Conservation (phyloP, 1,284 basidiomycete genomes). For the Ustilago loliicola region DNA sequence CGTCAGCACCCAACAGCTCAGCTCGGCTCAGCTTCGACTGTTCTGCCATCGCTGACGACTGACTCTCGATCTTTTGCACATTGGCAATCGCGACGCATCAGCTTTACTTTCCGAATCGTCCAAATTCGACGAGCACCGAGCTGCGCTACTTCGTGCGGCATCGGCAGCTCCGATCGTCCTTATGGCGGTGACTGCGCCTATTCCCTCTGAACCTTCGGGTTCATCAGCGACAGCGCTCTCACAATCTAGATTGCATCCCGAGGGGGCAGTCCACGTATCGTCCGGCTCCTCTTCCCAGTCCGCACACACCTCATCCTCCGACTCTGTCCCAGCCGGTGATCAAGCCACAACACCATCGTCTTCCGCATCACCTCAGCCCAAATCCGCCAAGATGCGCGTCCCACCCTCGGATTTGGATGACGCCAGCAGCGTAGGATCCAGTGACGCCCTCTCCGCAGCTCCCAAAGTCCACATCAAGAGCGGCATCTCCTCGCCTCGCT, state of each 20-base stretch:
- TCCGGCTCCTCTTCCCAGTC: conserved; percentile 37
- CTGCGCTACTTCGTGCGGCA: conserved; percentile 9
- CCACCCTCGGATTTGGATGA: conserved; percentile 39
- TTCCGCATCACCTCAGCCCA: conserved; percentile 29
- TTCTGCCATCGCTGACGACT: neutral
- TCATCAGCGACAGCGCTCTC: conserved; percentile 12
- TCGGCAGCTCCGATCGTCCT: conserved; percentile 2
- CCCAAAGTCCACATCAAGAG: conserved; percentile 52
- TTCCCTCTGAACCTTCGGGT: conserved; percentile 14
- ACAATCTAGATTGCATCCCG: conserved; percentile 13
- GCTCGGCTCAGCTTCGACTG: neutral
- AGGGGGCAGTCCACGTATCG: conserved; percentile 20
- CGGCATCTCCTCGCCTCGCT: conserved; percentile 51
- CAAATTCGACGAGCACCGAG: conserved; percentile 1
- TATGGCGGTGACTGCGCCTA: conserved; percentile 21
- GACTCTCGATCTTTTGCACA: neutral
- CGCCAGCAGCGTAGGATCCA: conserved; percentile 46
- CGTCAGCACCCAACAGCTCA: neutral
- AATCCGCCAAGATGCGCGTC: conserved; percentile 30
- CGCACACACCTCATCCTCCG: conserved; percentile 29
- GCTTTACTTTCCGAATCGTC: neutral
- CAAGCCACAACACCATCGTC: conserved; percentile 16
- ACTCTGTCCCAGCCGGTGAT: conserved; percentile 15
- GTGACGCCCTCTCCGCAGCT: conserved; percentile 24
- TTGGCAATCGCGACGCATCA: neutral